These are phyloP conservation scores for Talaromyces funiculosus DNA, from an alignment of 2,329 filamentous ascomycete species.

Conservation along the genomic window DNA sequence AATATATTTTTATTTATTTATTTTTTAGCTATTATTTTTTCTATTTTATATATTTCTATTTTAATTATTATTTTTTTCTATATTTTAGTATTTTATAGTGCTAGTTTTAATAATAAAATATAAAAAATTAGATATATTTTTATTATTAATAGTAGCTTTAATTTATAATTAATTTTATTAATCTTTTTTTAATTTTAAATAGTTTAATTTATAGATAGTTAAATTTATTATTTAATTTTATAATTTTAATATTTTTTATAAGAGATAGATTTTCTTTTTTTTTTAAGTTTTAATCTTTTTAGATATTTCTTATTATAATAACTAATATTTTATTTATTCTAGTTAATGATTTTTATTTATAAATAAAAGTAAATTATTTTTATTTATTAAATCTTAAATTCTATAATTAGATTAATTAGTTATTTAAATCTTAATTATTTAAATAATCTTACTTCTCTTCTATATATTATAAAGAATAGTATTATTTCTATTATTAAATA, in stretches of 20 bases:
- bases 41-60: neutral
- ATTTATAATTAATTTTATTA: neutral
- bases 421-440: neutral
- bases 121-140: neutral
- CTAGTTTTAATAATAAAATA: neutral
- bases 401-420: neutral
- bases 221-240: neutral
- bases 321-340: neutral
- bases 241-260: neutral
- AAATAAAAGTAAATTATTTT: neutral
- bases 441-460: neutral
- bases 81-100: neutral
- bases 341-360: neutral
- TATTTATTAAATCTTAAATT: neutral
- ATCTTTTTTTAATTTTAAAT: slow-evolving; percentile 3
- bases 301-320: neutral
- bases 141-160: neutral
- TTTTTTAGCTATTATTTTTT: neutral
- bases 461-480: neutral
- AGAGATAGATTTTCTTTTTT: neutral
- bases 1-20: no score
- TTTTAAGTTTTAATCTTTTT: neutral
- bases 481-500: neutral
- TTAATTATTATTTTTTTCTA: neutral
- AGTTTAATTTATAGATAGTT: neutral